Base-by-base conservation (phyloP, 768 basidiomycete species). In the Russula compacta region DNA sequence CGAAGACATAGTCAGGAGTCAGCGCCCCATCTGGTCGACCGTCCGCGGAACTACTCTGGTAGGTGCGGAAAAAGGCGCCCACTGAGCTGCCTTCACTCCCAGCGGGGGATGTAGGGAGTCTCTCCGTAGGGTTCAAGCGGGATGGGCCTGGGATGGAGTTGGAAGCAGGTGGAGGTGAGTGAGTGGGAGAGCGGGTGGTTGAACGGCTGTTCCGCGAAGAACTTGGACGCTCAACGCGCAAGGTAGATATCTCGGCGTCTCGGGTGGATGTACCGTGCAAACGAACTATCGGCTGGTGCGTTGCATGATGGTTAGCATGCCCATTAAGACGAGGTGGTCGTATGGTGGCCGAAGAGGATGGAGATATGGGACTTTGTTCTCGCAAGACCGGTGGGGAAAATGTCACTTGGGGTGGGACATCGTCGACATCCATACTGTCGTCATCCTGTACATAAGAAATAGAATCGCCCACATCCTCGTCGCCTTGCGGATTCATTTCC, bases 1-100 rank as follows among this genome's bases (percentile, higher is more conserved):
- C 86, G 63, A 79, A 88, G 65, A 85, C 79, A 53, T 87, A 77
- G 67, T 89, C 88, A 24, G 86, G 87, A 15, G 86, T 89, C 69
- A 83, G 72, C 17, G 81, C 79, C 46, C 85, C 84, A 52, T 69
- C 63, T 33, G 63, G 58, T 77, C 65, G 75, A 75, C 53, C 62
- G 14, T 55, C 76, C 43, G 77, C 35, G 14, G 58, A n/a, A 39
- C 12, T 52, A 53, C 38, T 43, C 47, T 73, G 78, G 67, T 83
- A 84, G 32, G 79, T 77, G 35, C 82, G 79, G 71, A 86, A 87
- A 71, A 87, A 81, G 69, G 77, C 77, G 21, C 76, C 77, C 1
- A 72, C 76, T 58, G 82, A 83, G 36, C 79, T 77, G n/a, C 76
- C 78, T 35, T 86, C 86, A 60, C 81, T 86, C 3, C 80, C 80